Conservation (phyloP, 805 yeast genomes). For the Candida awuae region DNA sequence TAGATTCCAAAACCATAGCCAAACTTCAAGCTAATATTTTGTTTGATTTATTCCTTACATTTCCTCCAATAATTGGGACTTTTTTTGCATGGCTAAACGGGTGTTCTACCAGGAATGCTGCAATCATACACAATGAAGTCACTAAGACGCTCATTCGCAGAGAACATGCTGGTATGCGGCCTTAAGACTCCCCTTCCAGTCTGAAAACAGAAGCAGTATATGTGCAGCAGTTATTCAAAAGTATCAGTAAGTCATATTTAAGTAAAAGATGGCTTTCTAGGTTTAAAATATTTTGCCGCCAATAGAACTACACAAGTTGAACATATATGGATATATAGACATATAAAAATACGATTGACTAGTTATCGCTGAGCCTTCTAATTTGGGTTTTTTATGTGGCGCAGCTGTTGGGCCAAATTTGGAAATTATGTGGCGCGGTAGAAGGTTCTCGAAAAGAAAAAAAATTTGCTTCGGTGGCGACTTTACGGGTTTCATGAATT, state of each 20-base stretch:
- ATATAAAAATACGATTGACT: too few species aligned
- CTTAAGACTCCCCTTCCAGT: too few species aligned
- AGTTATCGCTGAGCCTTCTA: too few species aligned
- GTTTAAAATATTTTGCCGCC: too few species aligned
- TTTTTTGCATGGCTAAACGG: conserved; percentile 74
- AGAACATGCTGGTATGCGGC: too few species aligned
- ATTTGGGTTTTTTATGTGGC: too few species aligned
- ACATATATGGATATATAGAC: too few species aligned
- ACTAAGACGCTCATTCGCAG: conserved; percentile 16
- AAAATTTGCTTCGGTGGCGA: conserved; percentile 1
- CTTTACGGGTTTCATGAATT: background rate
- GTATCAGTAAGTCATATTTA: too few species aligned
- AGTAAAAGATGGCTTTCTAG: too few species aligned
- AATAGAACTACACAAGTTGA: too few species aligned
- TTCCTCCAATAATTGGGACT: conserved; percentile 77
- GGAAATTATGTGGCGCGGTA: background rate
- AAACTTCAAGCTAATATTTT: conserved; percentile 71
- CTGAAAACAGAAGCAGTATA: too few species aligned
- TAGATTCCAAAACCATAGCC: conserved; percentile 54
- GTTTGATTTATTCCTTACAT: conserved; percentile 63
- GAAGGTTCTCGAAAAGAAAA: background rate
- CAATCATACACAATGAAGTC: conserved; percentile 49
- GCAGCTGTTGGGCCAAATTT: background rate
- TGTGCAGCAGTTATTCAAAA: too few species aligned
- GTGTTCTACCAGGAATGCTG: conserved; percentile 86